Conservation (phyloP, 495 filamentous ascomycete species). For the Trichoderma virens region DNA sequence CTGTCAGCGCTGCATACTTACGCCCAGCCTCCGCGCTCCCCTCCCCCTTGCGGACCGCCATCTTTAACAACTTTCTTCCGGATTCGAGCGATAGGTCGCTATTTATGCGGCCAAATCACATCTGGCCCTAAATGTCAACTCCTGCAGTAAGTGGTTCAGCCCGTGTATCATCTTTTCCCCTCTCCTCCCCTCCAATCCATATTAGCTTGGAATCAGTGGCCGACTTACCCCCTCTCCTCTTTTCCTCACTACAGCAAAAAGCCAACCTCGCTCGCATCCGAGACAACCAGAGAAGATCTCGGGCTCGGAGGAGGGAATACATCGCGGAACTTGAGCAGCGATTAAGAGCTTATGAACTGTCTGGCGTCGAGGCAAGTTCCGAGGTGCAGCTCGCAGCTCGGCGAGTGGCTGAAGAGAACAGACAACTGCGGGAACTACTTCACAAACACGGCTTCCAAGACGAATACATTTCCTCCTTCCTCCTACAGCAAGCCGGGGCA, state of each 20-base stretch:
- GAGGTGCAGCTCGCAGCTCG: conserved; percentile 60
- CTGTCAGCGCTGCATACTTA: neutral
- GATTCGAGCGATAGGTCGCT: conserved; percentile 8
- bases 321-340: conserved; percentile 60
- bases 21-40: neutral
- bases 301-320: conserved; percentile 70
- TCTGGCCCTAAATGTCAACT: conserved; percentile 10
- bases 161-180: neutral
- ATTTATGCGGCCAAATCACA: conserved; percentile 7
- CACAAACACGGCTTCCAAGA: conserved; percentile 19
- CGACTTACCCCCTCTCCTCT: neutral
- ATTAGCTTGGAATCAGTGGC: neutral
- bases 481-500: conserved; percentile 10
- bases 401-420: conserved; percentile 57
- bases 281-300: conserved; percentile 77
- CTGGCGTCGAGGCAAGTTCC: conserved; percentile 48
- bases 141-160: conserved; percentile 9
- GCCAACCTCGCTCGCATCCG: conserved; percentile 49
- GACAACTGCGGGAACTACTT: conserved; percentile 14
- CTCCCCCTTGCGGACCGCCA: neutral
- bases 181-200: neutral
- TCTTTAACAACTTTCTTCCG: conserved; percentile 5
- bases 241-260: conserved; percentile 20
- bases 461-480: conserved; percentile 16
- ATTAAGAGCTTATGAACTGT: conserved; percentile 49